Conservation (phyloP, 2,329 filamentous ascomycete genomes). For the Penicillium sp. region DNA sequence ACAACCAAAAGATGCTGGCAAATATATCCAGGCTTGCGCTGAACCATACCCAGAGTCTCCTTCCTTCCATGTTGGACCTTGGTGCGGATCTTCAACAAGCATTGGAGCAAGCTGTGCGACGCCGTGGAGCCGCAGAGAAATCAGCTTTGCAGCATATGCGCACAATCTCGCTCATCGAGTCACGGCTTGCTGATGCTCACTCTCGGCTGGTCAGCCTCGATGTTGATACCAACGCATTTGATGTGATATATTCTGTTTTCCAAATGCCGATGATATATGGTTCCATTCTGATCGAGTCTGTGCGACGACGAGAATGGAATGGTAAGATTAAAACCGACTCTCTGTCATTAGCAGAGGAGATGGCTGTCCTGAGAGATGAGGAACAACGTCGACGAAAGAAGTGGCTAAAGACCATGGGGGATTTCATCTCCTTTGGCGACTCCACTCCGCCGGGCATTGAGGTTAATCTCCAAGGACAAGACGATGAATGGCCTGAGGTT, state of each 20-base stretch:
- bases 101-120: conserved; percentile 53
- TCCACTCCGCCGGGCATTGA: conserved; percentile 73
- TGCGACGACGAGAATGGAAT: conserved; percentile 83
- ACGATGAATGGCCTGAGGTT: conserved; percentile 75
- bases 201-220: conserved; percentile 68
- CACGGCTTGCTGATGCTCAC: conserved; percentile 68
- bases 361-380: conserved; percentile 88
- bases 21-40: conserved; percentile 64
- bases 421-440: conserved; percentile 65
- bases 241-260: conserved; percentile 74
- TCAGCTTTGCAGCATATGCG: conserved; percentile 74
- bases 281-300: conserved; percentile 79
- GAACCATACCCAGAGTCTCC: conserved; percentile 60
- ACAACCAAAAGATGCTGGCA: conserved; percentile 62
- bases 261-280: conserved; percentile 87
- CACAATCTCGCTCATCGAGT: conserved; percentile 75
- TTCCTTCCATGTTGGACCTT: conserved; percentile 59
- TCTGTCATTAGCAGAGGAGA: conserved; percentile 82
- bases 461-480: conserved; percentile 77
- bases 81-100: conserved; percentile 54
- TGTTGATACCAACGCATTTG: conserved; percentile 75
- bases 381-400: conserved; percentile 83
- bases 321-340: conserved; percentile 89
- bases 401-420: conserved; percentile 83
- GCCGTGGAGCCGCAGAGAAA: conserved; percentile 65